phyloP scores from a whole-genome alignment of 495 filamentous ascomycete species.

The Penicillium cinerascens region DNA sequence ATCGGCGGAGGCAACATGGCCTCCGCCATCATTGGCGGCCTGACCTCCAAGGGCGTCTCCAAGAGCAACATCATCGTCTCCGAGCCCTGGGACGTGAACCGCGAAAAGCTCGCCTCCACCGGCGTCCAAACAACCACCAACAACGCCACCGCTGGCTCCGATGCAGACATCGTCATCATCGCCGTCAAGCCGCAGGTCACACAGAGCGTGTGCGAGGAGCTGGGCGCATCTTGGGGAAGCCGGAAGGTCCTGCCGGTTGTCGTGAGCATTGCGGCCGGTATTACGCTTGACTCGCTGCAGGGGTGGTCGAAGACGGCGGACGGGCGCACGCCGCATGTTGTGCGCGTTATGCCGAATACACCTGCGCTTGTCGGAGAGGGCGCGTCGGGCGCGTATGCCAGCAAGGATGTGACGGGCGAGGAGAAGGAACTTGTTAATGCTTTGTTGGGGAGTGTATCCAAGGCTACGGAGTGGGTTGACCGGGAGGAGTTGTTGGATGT shows the following conservation, averaged over 20 bases:
- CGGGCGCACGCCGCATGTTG: slow-evolving; percentile 26
- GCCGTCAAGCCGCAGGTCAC: slow-evolving; percentile 72
- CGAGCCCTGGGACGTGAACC: slow-evolving; percentile 78
- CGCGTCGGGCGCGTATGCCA: slow-evolving; percentile 32
- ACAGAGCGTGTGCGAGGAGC: slow-evolving; percentile 89
- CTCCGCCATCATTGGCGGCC: slow-evolving; percentile 42
- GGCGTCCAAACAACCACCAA: slow-evolving; percentile 80
- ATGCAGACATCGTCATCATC: slow-evolving; percentile 83
- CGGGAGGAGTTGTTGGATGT: slow-evolving; percentile 40
- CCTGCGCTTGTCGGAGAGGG: slow-evolving; percentile 40
- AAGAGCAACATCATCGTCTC: slow-evolving; percentile 56
- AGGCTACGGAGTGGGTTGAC: slow-evolving; percentile 42
- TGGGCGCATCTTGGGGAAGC: slow-evolving; percentile 74
- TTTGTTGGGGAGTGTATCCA: slow-evolving; percentile 34
- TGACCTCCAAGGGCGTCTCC: slow-evolving; percentile 29
- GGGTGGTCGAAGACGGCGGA: slow-evolving; percentile 30
- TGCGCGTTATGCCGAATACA: slow-evolving; percentile 45
- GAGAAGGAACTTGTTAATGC: slow-evolving; percentile 38
- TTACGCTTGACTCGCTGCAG: slow-evolving; percentile 35
- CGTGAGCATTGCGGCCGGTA: slow-evolving; percentile 41
- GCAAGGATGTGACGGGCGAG: slow-evolving; percentile 24
- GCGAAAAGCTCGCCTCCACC: slow-evolving; percentile 85
- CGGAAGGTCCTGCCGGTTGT: slow-evolving; percentile 58
- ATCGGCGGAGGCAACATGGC: slow-evolving; percentile 47
- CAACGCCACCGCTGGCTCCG: slow-evolving; percentile 84